Evolutionary conservation across 1,284 basidiomycete genomes (phyloP).

Genomic region (Gymnopus androsaceus): DNA sequence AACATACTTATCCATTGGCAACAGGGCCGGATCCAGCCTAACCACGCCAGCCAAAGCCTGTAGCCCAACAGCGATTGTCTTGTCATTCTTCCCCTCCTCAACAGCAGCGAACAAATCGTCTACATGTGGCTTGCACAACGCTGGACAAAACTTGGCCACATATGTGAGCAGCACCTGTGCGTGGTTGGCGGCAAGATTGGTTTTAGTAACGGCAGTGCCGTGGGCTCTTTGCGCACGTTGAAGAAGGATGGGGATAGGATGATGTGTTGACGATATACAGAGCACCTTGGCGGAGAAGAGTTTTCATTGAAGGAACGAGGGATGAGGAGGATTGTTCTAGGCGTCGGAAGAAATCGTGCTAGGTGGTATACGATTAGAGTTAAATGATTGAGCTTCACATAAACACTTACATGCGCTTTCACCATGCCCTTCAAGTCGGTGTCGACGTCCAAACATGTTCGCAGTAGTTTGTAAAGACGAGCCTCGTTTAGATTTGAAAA

Average conservation of each 20-base stretch:
- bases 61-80: conserved; percentile 68
- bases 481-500: conserved; percentile 90
- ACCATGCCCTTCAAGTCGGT: conserved; percentile 80
- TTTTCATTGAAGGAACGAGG: conserved; percentile 69
- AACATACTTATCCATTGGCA: conserved; percentile 68
- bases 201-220: conserved; percentile 35
- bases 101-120: conserved; percentile 5
- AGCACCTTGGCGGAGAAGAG: conserved; percentile 72
- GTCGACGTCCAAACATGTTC: conserved; percentile 80
- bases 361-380: not conserved
- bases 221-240: conserved; percentile 60
- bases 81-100: conserved; percentile 43
- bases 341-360: conserved; percentile 79
- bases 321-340: conserved; percentile 70
- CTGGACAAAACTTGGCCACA: conserved; percentile 80
- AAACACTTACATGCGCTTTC: conserved; percentile 68
- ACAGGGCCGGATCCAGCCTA: conserved; percentile 57
- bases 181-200: conserved; percentile 41
- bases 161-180: conserved; percentile 56
- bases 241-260: conserved; percentile 78
- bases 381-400: not conserved
- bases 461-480: conserved; percentile 83
- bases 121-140: conserved; percentile 58
- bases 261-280: conserved; percentile 84
- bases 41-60: conserved; percentile 75